Evolutionary conservation across 2,329 filamentous ascomycete genomes (phyloP).

Genomic region (Apiospora rasikravindrae): DNA sequence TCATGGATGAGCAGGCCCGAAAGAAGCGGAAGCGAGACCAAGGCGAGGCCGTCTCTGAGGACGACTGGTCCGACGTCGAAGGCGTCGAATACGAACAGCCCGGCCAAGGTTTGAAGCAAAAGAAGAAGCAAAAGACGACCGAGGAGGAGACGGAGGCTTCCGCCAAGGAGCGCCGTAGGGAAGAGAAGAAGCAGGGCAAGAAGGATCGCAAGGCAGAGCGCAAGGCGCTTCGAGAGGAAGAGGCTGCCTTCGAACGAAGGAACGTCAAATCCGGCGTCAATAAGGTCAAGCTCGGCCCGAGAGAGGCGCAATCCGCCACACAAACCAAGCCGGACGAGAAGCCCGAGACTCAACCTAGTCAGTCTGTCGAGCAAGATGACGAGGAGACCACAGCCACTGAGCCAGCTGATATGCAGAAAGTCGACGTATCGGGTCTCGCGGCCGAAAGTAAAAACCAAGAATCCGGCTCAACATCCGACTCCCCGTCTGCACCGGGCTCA

Average conservation of each 20-base stretch:
- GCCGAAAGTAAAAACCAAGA: conserved; percentile 44
- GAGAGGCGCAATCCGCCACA: conserved; percentile 36
- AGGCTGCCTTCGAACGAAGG: conserved; percentile 48
- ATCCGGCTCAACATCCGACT: conserved; percentile 33
- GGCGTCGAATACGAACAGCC: conserved; percentile 67
- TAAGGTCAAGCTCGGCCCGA: conserved; percentile 40
- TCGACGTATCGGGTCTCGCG: conserved; percentile 54
- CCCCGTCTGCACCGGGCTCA: conserved; percentile 60
- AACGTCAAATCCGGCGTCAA: conserved; percentile 41
- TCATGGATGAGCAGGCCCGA: conserved; percentile 79
- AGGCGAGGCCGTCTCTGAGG: conserved; percentile 51
- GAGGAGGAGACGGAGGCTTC: conserved; percentile 59
- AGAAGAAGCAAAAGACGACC: conserved; percentile 44
- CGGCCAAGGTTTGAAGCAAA: conserved; percentile 66
- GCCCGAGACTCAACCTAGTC: conserved; percentile 17
- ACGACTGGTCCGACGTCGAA: conserved; percentile 48
- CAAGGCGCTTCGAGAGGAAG: conserved; percentile 42
- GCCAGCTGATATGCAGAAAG: conserved; percentile 51
- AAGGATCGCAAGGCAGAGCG: conserved; percentile 51
- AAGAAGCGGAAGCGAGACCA: conserved; percentile 77
- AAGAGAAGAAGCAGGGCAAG: conserved; percentile 56
- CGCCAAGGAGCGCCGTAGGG: conserved; percentile 51
- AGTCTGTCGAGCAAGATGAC: conserved; percentile 22
- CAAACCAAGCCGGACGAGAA: conserved; percentile 24
- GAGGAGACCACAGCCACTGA: conserved; percentile 30